Conservation (phyloP, 306 rosid species). For the Erythrophleum fordii region DNA sequence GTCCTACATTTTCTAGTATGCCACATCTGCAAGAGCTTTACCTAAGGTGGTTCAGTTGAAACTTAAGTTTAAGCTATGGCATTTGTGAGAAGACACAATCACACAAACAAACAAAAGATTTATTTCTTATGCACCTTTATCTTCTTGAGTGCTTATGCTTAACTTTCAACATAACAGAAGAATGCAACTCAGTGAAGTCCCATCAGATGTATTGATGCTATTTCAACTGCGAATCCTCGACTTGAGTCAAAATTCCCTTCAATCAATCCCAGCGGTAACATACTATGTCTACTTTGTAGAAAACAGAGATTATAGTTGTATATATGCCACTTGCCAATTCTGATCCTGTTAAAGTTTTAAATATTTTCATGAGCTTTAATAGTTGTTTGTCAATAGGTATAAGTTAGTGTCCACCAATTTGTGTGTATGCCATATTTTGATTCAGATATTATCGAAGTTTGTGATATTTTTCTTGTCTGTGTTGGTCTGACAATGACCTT, state of each 20-base stretch:
- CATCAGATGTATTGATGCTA: conserved; percentile 70
- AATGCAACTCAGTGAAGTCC: conserved; percentile 69
- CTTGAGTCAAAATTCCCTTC: conserved; percentile 90
- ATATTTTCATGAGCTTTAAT: background rate
- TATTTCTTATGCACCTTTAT: background rate
- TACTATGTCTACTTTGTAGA: conserved; percentile 16
- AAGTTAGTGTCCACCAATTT: conserved; percentile 14
- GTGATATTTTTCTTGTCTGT: background rate
- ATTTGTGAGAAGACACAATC: conserved; percentile 20
- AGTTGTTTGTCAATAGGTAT: conserved; percentile 18
- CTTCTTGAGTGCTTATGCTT: conserved; percentile 31
- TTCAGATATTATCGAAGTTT: conserved; percentile 11
- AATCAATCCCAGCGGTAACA: conserved; percentile 75
- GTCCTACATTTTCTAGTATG: conserved; percentile 71
- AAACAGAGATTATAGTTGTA: conserved; percentile 31
- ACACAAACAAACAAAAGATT: conserved; percentile 5
- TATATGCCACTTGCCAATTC: conserved; percentile 21
- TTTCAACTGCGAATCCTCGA: conserved; percentile 70
- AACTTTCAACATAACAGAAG: conserved; percentile 63
- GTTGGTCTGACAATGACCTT: conserved; percentile 24
- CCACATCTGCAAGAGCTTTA: conserved; percentile 83
- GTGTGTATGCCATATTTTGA: conserved; percentile 24
- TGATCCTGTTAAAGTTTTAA: conserved; percentile 17
- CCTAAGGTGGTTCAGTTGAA: conserved; percentile 67
- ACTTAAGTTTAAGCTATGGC: conserved; percentile 19